phyloP scores from a whole-genome alignment of 2,329 filamentous ascomycete genomes.

The Rhynchosporium secalis region DNA sequence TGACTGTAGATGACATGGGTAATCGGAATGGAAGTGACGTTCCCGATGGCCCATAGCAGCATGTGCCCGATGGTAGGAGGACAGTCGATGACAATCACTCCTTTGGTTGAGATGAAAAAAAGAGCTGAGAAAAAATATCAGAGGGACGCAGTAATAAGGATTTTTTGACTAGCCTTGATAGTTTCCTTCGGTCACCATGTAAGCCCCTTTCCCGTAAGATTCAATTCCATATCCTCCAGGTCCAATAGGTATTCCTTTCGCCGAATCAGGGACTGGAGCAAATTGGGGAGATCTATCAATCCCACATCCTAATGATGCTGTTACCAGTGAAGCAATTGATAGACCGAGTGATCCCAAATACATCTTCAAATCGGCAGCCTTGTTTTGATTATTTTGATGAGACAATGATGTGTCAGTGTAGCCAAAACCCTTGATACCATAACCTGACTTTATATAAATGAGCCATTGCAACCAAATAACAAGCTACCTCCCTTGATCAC shows the following conservation, averaged over 20 bases:
- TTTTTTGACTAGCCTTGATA: slow-evolving; percentile 26
- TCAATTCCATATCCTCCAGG: slow-evolving; percentile 27
- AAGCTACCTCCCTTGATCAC: neutral
- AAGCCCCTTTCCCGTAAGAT: slow-evolving; percentile 32
- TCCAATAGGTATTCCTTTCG: slow-evolving; percentile 12
- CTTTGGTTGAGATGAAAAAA: slow-evolving; percentile 32
- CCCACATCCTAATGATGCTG: slow-evolving; percentile 8
- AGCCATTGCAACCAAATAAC: too few relatives aligned
- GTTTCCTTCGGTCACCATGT: slow-evolving; percentile 33
- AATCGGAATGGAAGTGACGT: slow-evolving; percentile 32
- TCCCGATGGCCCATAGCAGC: slow-evolving; percentile 33
- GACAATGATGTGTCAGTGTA: neutral
- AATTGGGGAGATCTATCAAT: slow-evolving; percentile 17
- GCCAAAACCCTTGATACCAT: neutral
- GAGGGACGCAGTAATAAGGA: neutral
- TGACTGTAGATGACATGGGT: slow-evolving; percentile 37
- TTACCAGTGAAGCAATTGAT: neutral
- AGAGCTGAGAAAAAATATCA: slow-evolving; percentile 15
- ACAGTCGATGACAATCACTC: slow-evolving; percentile 36
- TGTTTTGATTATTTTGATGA: neutral
- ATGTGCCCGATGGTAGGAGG: slow-evolving; percentile 35
- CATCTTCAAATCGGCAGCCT: neutral
- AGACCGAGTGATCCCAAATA: neutral
- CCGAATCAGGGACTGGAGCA: slow-evolving; percentile 16
- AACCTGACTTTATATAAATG: too few relatives aligned